A percentile compares a stretch with the other conserved stretches of the same genome.
Evolutionary conservation across 2,329 filamentous ascomycete species (phyloP).

Genomic region (Paracamarosporium sp.): DNA sequence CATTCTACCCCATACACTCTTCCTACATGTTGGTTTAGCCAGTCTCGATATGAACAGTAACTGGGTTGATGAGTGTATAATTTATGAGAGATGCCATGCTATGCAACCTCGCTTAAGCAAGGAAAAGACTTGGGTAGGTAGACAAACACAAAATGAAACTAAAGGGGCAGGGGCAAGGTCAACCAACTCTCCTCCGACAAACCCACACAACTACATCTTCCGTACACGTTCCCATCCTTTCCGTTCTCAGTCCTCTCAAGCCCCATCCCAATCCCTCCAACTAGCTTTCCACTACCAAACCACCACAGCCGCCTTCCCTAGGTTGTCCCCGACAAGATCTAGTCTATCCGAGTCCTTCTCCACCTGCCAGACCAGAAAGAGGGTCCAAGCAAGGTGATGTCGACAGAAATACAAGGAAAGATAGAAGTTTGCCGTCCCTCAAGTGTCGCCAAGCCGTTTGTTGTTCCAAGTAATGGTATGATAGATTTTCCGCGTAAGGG

Average conservation of each 20-base stretch:
- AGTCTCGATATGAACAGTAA: not conserved
- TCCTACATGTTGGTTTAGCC: not conserved
- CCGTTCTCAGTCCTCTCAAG: constrained; percentile 28
- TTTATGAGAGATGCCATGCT: constrained; percentile 24
- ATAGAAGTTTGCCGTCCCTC: constrained; percentile 28
- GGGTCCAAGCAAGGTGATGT: constrained; percentile 7
- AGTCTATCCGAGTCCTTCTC: constrained; percentile 33
- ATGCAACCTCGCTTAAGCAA: constrained; percentile 22
- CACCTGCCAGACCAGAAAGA: constrained; percentile 13
- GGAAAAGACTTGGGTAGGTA: constrained; percentile 18
- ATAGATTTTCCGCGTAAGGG: constrained; percentile 42
- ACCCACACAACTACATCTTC: constrained; percentile 24
- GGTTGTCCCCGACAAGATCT: constrained; percentile 25
- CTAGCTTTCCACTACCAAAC: constrained; percentile 34
- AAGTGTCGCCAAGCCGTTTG: constrained; percentile 44
- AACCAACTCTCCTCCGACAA: constrained; percentile 37
- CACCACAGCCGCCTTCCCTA: constrained; percentile 40
- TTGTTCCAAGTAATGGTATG: constrained; percentile 42
- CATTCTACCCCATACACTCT: not conserved
- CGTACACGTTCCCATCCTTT: constrained; percentile 23
- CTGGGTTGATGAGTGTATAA: constrained; percentile 16
- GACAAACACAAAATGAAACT: constrained; percentile 17
- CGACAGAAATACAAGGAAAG: constrained; percentile 21
- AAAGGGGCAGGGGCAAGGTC: constrained; percentile 23
- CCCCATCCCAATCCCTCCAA: constrained; percentile 30